Conservation (phyloP, 257 asterid genomes). For the Ilex aquifolium region DNA sequence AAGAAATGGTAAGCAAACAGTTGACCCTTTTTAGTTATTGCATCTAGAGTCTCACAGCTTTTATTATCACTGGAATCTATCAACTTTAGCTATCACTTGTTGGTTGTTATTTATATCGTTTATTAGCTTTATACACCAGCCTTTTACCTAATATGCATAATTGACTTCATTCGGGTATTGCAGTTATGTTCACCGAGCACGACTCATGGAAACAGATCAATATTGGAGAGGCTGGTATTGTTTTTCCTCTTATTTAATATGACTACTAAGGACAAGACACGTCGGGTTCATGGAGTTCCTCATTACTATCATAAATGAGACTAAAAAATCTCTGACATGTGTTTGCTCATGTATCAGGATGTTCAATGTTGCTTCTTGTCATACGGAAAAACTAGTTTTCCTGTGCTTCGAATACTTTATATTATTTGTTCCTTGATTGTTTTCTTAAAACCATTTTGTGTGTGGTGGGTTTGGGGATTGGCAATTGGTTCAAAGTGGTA, state of each 20-base stretch:
- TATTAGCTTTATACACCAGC: neutral
- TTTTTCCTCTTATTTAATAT: constrained; percentile 3
- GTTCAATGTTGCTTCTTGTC: no score
- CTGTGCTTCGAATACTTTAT: no score
- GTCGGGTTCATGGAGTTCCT: neutral
- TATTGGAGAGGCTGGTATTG: constrained; percentile 94
- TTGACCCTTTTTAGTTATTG: constrained; percentile 2
- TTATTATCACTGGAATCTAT: neutral
- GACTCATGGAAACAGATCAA: constrained; percentile 81
- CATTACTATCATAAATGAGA: no score
- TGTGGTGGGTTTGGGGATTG: no score
- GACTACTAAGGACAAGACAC: neutral
- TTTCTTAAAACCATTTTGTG: no score
- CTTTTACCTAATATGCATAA: constrained; percentile 10
- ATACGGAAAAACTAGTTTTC: no score
- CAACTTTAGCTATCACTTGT: neutral
- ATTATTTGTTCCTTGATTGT: no score
- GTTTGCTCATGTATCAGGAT: no score
- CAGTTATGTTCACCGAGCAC: constrained; percentile 89
- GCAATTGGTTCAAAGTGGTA: no score
- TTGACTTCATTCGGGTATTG: constrained; percentile 19
- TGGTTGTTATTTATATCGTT: neutral
- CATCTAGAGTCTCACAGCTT: neutral
- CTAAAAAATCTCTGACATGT: no score
- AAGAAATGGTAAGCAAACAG: constrained; percentile 63